Percentiles rank a stretch among this genome's conserved stretches.
Evolutionary conservation across 2,329 filamentous ascomycete genomes (phyloP).

Genomic region (Fusarium sp.): DNA sequence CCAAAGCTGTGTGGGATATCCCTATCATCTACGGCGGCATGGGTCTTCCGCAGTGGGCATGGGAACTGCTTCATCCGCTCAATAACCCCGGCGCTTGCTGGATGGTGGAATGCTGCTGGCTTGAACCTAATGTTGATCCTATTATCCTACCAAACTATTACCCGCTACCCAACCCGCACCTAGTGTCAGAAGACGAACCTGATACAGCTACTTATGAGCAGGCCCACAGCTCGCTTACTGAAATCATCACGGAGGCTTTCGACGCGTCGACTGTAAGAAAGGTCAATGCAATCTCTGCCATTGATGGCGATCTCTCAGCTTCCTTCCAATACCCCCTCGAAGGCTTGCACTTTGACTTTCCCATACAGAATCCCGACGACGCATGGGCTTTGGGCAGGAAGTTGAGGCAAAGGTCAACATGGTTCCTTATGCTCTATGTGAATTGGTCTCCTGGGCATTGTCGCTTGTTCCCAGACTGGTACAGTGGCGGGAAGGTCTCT

Average conservation of each 20-base stretch:
- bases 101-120: constrained; percentile 24
- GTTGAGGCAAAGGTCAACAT: not conserved
- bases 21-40: constrained; percentile 36
- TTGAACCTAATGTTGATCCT: constrained; percentile 2
- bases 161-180: constrained; percentile 20
- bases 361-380: not conserved
- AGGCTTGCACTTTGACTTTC: not conserved
- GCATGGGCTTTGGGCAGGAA: not conserved
- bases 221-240: constrained; percentile 1
- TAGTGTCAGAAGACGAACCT: not conserved
- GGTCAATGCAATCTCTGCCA: constrained; percentile 15
- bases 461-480: constrained; percentile 25
- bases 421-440: not conserved
- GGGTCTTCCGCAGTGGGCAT: constrained; percentile 21
- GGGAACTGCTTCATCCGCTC: constrained; percentile 40
- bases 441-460: constrained; percentile 16
- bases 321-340: not conserved
- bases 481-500: not conserved
- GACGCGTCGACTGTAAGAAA: constrained; percentile 7
- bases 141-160: constrained; percentile 43
- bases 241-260: constrained; percentile 19
- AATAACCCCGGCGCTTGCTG: constrained; percentile 29
- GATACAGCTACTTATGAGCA: not conserved
- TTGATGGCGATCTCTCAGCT: not conserved
- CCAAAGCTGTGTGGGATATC: not conserved